These are phyloP conservation scores for Scedosporium dehoogii DNA, from an alignment of 2,329 filamentous ascomycete species.

Conservation along the genomic window DNA sequence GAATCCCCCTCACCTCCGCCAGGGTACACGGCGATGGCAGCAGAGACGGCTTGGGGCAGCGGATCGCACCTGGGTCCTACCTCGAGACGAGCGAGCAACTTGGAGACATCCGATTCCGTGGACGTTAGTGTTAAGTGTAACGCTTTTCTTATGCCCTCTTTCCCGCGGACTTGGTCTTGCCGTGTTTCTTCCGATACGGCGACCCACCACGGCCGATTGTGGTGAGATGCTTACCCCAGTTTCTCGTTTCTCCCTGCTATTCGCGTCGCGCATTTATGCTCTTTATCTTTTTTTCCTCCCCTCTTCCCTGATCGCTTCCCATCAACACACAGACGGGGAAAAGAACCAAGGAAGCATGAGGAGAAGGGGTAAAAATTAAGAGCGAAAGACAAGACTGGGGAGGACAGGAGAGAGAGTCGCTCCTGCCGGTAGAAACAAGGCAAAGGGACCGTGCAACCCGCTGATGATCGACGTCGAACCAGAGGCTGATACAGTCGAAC, in stretches of 20 bases:
- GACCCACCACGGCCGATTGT: background rate
- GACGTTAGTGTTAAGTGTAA: background rate
- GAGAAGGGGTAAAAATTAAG: background rate
- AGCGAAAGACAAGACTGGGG: background rate
- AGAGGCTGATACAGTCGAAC: slow-evolving; percentile 3
- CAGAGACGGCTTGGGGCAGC: background rate
- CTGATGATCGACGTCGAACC: slow-evolving; percentile 3
- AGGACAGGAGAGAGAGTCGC: background rate
- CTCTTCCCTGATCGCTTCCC: background rate
- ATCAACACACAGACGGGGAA: background rate
- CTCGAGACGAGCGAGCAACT: background rate
- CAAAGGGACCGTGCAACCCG: background rate
- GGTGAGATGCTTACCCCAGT: background rate
- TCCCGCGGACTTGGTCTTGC: background rate
- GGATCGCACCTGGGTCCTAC: background rate
- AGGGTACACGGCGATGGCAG: background rate
- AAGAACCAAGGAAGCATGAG: background rate
- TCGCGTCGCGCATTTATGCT: background rate
- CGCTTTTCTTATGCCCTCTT: background rate
- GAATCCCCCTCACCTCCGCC: background rate
- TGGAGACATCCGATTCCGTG: background rate
- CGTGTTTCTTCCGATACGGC: background rate
- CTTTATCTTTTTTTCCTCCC: background rate
- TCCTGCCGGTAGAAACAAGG: background rate
- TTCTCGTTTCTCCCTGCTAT: background rate